Conservation (phyloP, 805 yeast species). For the Debaryomyces maramus region DNA sequence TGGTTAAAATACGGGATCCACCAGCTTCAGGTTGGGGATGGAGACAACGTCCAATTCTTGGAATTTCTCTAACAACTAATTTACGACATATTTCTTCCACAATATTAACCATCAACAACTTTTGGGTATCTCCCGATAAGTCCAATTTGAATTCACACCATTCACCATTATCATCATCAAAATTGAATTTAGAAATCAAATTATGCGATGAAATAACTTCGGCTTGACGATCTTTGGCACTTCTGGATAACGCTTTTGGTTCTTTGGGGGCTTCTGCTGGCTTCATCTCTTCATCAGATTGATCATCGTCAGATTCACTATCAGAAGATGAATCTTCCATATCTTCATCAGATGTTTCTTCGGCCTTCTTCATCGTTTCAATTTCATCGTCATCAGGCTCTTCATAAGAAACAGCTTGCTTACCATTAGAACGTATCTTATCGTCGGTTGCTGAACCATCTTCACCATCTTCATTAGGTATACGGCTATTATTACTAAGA, state of each 20-base stretch:
- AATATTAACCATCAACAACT: slow-evolving; percentile 94
- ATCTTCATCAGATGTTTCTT: slow-evolving; percentile 73
- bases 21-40: slow-evolving; percentile 64
- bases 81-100: slow-evolving; percentile 88
- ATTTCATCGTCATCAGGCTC: slow-evolving; percentile 94
- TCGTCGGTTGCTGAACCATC: slow-evolving; percentile 61
- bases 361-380: slow-evolving; percentile 84
- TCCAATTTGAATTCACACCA: slow-evolving; percentile 93
- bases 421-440: slow-evolving; percentile 58
- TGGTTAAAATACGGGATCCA: slow-evolving; percentile 75
- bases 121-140: slow-evolving; percentile 81
- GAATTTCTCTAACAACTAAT: slow-evolving; percentile 90
- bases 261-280: slow-evolving; percentile 25
- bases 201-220: slow-evolving; percentile 74
- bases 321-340: slow-evolving; percentile 39
- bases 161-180: slow-evolving; percentile 82
- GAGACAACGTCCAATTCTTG: slow-evolving; percentile 88
- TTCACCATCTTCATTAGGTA: slow-evolving; percentile 45
- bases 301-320: slow-evolving; percentile 43
- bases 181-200: slow-evolving; percentile 76
- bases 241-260: slow-evolving; percentile 42
- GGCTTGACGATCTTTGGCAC: slow-evolving; percentile 81
- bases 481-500: slow-evolving; percentile 21
- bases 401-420: slow-evolving; percentile 89
- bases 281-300: slow-evolving; percentile 34